Conservation (phyloP, 306 rosid genomes). For the Vigna radiata region DNA sequence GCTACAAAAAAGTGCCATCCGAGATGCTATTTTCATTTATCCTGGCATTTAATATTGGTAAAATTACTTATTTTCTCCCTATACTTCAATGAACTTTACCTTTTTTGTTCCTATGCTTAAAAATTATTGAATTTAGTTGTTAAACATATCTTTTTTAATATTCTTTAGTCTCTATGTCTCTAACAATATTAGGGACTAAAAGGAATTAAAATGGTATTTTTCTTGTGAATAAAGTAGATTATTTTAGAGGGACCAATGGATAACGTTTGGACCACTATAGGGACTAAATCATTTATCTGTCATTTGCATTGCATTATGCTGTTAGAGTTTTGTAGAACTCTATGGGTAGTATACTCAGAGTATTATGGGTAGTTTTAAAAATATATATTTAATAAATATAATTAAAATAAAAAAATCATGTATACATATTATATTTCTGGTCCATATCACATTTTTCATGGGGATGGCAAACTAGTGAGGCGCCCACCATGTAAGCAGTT, state of each 20-base stretch:
- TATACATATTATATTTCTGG: neutral
- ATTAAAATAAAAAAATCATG: neutral
- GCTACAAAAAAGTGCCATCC: constrained; percentile 1
- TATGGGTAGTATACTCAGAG: neutral
- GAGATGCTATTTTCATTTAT: constrained; percentile 20
- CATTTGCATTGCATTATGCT: neutral
- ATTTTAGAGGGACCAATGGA: too few relatives aligned
- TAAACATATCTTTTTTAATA: too few relatives aligned
- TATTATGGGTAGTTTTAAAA: neutral
- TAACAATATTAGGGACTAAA: too few relatives aligned
- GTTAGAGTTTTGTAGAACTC: constrained; percentile 12
- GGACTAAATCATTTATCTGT: constrained; percentile 1
- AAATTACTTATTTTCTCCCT: too few relatives aligned
- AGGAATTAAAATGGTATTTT: too few relatives aligned
- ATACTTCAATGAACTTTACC: too few relatives aligned
- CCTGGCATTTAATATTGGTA: neutral
- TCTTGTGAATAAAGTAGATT: too few relatives aligned
- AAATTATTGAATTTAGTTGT: too few relatives aligned
- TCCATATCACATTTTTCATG: neutral
- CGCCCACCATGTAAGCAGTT: neutral
- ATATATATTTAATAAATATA: neutral
- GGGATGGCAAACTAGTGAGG: neutral
- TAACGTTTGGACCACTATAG: too few relatives aligned
- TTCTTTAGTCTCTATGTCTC: too few relatives aligned
- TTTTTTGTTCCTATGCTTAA: too few relatives aligned